Percentiles rank a stretch among this genome's conserved stretches.
Evolutionary conservation across 1,139 yeast genomes (phyloP).

Genomic region (Kodamaea arcana): DNA sequence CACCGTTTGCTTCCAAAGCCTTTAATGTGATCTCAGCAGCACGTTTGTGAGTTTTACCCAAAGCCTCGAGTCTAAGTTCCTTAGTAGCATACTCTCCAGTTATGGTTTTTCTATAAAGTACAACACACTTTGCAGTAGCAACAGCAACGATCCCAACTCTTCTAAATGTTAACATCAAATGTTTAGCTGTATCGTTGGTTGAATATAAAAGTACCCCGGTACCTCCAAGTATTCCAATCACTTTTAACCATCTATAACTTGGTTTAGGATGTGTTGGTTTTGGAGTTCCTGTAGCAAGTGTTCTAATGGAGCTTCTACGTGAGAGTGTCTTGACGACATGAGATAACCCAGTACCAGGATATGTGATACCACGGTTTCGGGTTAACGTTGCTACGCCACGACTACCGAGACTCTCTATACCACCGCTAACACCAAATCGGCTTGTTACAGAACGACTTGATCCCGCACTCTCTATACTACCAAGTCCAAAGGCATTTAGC

Average conservation of each 20-base stretch:
- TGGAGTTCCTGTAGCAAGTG: too few species aligned
- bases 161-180: conserved; percentile 38
- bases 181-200: conserved; percentile 33
- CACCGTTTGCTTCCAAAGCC: conserved; percentile 85
- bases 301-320: too few species aligned
- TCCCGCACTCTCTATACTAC: too few species aligned
- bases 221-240: conserved; percentile 30
- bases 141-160: conserved; percentile 61
- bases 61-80: conserved; percentile 50
- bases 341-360: too few species aligned
- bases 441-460: too few species aligned
- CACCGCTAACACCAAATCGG: too few species aligned
- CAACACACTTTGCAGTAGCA: conserved; percentile 63
- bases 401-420: too few species aligned
- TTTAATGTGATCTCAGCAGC: conserved; percentile 78
- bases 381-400: too few species aligned
- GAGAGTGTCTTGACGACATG: too few species aligned
- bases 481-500: too few species aligned
- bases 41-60: conserved; percentile 55
- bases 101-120: conserved; percentile 58
- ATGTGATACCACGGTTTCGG: too few species aligned
- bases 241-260: conserved; percentile 18
- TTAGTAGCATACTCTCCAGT: conserved; percentile 40
- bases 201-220: conserved; percentile 26
- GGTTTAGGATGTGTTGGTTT: not conserved